Conservation (phyloP, 2,329 filamentous ascomycete species). For the Microsporum ferrugineum region DNA sequence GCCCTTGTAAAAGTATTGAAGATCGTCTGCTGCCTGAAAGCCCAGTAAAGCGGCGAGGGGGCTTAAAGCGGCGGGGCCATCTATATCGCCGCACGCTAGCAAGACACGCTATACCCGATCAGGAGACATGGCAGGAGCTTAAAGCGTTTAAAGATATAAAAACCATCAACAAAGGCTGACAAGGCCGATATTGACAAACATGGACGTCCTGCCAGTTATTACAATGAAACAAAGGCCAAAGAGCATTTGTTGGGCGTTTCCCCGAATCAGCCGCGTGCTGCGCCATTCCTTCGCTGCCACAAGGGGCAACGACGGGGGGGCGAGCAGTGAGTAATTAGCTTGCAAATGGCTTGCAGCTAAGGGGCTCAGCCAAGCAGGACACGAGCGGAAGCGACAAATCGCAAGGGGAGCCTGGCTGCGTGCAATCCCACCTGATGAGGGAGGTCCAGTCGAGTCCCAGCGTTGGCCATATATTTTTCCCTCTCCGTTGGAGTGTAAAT, state of each 20-base stretch:
- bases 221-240: not conserved
- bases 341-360: constrained; percentile 1
- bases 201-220: too few relatives aligned
- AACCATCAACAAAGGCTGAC: too few relatives aligned
- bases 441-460: not conserved
- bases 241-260: constrained; percentile 1
- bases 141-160: too few relatives aligned
- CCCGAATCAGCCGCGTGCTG: constrained; percentile 10
- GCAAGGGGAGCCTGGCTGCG: not conserved
- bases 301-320: not conserved
- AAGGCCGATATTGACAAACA: too few relatives aligned
- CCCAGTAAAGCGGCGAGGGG: too few relatives aligned
- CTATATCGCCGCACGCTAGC: too few relatives aligned
- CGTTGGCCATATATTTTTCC: not conserved
- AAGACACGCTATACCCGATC: too few relatives aligned
- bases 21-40: too few relatives aligned
- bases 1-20: too few relatives aligned
- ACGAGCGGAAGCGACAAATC: constrained; percentile 3
- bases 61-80: too few relatives aligned
- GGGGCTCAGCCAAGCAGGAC: not conserved
- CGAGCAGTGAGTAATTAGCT: not conserved
- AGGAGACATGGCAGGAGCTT: too few relatives aligned
- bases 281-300: constrained; percentile 7
- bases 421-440: constrained; percentile 1
- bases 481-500: not conserved